A percentile compares a stretch with the other conserved stretches of the same genome.
Conservation (phyloP, 345 rosid species). For the Physaria fendleri region DNA sequence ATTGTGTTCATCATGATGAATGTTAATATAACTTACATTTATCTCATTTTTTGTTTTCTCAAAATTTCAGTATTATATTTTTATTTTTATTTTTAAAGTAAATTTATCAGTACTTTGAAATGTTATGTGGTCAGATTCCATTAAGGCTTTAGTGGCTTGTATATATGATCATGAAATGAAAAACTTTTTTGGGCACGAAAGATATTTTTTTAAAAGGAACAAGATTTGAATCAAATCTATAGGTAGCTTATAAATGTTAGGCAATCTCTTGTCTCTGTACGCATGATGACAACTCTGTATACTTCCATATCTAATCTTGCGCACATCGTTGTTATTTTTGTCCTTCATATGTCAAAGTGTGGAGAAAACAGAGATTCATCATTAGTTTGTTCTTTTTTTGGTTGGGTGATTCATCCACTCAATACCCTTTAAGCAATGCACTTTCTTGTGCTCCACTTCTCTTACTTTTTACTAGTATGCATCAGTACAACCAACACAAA, state of each 20-base stretch:
- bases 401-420: slow-evolving; percentile 14
- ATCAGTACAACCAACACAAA: no score
- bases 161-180: slow-evolving; percentile 3
- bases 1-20: no score
- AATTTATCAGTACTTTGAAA: no score
- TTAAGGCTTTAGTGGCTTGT: slow-evolving; percentile 5
- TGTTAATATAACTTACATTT: no score
- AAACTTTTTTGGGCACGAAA: background rate
- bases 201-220: background rate
- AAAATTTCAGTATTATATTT: no score
- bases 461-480: background rate
- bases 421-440: slow-evolving; percentile 14
- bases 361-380: slow-evolving; percentile 2
- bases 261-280: background rate
- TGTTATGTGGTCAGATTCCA: slow-evolving; percentile 7
- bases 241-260: background rate
- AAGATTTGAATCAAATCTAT: slow-evolving; percentile 1
- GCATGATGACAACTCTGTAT: slow-evolving; percentile 14
- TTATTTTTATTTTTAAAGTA: background rate
- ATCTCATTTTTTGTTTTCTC: no score
- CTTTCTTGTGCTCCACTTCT: slow-evolving; percentile 16
- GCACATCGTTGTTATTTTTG: background rate
- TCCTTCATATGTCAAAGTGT: slow-evolving; percentile 2
- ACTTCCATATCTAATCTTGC: slow-evolving; percentile 3
- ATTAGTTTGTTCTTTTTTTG: background rate